phyloP scores from a whole-genome alignment of 148 eudicot species.

The Nyssa sinensis region DNA sequence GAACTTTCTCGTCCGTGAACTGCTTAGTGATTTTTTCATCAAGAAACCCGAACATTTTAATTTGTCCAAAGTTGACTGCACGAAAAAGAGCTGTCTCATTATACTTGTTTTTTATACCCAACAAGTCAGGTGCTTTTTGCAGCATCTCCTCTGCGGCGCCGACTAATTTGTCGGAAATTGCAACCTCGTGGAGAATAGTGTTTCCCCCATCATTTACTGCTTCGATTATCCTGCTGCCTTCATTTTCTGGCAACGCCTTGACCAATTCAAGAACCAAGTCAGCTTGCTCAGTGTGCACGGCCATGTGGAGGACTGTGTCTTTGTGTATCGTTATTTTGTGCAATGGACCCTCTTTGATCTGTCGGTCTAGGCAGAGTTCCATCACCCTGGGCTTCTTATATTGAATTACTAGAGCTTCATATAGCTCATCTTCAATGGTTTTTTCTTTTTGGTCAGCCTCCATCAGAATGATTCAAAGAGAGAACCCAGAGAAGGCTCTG shows the following conservation, averaged over 20 bases:
- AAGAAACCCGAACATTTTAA: not conserved
- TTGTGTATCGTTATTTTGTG: not conserved
- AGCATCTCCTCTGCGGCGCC: not conserved
- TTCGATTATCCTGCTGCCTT: not conserved
- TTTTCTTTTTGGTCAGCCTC: too few relatives aligned
- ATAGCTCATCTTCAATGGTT: too few relatives aligned
- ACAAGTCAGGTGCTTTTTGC: too few relatives aligned
- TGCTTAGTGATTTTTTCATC: not conserved
- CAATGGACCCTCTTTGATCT: conserved; percentile 13
- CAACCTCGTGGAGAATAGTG: conserved; percentile 13
- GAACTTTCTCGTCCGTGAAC: not conserved
- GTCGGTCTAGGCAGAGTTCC: not conserved
- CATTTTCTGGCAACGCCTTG: not conserved
- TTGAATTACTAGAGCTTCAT: not conserved
- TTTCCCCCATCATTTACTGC: not conserved
- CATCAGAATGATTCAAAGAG: too few relatives aligned
- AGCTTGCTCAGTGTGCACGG: not conserved
- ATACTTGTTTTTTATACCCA: not conserved
- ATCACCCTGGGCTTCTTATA: not conserved
- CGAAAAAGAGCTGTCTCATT: conserved; percentile 9
- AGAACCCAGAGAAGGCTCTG: too few relatives aligned
- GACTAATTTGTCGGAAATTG: not conserved
- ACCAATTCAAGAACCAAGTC: not conserved
- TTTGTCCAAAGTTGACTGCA: not conserved
- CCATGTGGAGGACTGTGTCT: conserved; percentile 17